Evolutionary conservation across 345 rosid species (phyloP), one percentile per base, ranked within the genome.

Genomic region (Citrus sp.): DNA sequence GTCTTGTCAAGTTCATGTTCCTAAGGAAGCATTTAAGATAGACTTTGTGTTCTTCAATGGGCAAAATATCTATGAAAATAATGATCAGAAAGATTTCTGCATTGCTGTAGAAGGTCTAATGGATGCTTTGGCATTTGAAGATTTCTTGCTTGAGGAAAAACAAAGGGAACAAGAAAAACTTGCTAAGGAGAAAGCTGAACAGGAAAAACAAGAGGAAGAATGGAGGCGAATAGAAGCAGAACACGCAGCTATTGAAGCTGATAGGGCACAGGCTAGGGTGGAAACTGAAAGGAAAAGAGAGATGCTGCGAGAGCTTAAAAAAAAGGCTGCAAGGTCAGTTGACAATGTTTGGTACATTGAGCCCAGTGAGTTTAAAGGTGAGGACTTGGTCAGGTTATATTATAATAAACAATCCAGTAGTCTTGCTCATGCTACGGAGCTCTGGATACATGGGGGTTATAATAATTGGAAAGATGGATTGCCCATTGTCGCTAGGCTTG

Each of bases 371-470:
- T 92, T 90, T 77, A 87, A 87, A 67, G 90, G 91, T 58, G 79
- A 9, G 18, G 97, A 90, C 79, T 51, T 64, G 82, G 91, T 93
- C 64, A 88, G 81, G 74, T 67, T 95, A 35, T 87, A 85, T 80
- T 95, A 92, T 85, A 90, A 90, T 85, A 91, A 85, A 83, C 88
- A 72, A 79, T 93, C 93, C 8, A 89, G 98, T 84, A 90, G 97
- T 84, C 89, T 95, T 70, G 84, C 84, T 75, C 76, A 87, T 83
- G 83, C 93, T 54, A 85, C 84, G 55, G 95, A 95, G 68, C 62
- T 95, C 16, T 95, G 99, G 98, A 70, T 95, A 62, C 99, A 95
- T 83, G 99, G 97, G 40, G 98, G 98, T n/a, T 79, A 86, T 82
- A 85, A 93, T 82, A 92, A 90, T 69, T 95, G 99, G 99, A 85